Conservation (phyloP, 148 eudicot species). For the Vaccinium myrtillus region DNA sequence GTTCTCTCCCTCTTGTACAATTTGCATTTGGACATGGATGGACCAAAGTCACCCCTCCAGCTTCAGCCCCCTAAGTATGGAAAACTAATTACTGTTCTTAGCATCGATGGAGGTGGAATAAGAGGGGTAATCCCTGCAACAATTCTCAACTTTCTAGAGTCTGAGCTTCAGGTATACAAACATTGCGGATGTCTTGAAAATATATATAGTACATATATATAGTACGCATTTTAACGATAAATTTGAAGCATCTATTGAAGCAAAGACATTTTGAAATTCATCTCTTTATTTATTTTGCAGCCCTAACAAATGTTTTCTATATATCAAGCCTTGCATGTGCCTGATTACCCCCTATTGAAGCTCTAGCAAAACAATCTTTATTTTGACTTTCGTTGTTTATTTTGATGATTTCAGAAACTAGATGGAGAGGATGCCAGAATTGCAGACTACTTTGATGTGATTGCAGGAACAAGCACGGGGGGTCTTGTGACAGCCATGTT, state of each 20-base stretch:
- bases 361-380: background rate
- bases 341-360: background rate
- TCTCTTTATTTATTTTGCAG: too few species aligned
- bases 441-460: constrained; percentile 22
- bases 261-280: too few species aligned
- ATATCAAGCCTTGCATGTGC: background rate
- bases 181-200: background rate
- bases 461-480: constrained; percentile 19
- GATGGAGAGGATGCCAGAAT: constrained; percentile 20
- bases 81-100: constrained; percentile 17
- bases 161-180: constrained; percentile 22
- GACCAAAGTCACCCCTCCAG: background rate
- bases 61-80: constrained; percentile 23
- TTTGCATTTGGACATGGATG: background rate
- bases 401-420: background rate
- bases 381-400: background rate
- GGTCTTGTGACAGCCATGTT: constrained; percentile 20
- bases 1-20: too few species aligned
- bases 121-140: constrained; percentile 24
- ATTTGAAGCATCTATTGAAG: too few species aligned
- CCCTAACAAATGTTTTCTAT: too few species aligned
- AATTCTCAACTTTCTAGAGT: background rate
- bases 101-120: constrained; percentile 28
- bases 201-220: too few species aligned
- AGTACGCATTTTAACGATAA: too few species aligned